These are phyloP conservation scores for Megacollybia marginata DNA, from an alignment of 768 basidiomycete species.

Conservation along the genomic window DNA sequence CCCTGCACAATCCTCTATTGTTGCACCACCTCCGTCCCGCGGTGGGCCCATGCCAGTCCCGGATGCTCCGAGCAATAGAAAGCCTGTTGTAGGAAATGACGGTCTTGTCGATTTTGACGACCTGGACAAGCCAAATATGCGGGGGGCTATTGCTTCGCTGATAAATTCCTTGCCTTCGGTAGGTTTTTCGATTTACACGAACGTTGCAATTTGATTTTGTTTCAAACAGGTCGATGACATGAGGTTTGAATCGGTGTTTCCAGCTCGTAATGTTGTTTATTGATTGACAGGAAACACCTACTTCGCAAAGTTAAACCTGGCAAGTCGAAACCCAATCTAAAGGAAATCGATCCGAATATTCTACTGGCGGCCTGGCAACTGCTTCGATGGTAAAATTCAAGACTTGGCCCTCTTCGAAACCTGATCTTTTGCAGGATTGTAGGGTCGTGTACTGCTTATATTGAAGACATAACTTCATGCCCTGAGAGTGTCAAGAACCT, in stretches of 20 bases:
- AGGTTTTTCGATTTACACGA: slow-evolving; percentile 7
- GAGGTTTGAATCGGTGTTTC: slow-evolving; percentile 25
- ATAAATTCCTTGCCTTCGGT: slow-evolving; percentile 45
- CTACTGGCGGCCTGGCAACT: slow-evolving; percentile 59
- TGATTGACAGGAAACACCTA: slow-evolving; percentile 30
- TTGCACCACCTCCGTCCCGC: background rate
- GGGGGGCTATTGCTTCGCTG: slow-evolving; percentile 31
- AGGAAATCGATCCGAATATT: slow-evolving; percentile 40
- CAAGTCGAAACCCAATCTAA: slow-evolving; percentile 45
- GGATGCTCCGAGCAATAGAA: slow-evolving; percentile 1
- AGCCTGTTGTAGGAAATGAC: slow-evolving; percentile 18
- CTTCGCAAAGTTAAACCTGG: slow-evolving; percentile 41
- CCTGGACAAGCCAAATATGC: slow-evolving; percentile 36
- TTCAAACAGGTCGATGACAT: slow-evolving; percentile 41
- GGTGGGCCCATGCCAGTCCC: background rate
- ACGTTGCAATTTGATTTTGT: background rate
- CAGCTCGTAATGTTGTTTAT: background rate
- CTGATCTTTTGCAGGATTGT: slow-evolving; percentile 41
- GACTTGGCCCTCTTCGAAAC: background rate
- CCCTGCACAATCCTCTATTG: slow-evolving; percentile 17
- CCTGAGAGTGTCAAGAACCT: slow-evolving; percentile 51
- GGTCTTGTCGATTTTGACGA: slow-evolving; percentile 48
- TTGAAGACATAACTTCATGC: slow-evolving; percentile 51
- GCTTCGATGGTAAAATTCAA: slow-evolving; percentile 45
- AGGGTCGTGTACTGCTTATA: slow-evolving; percentile 64